phyloP scores from a whole-genome alignment of 2,329 filamentous ascomycete species.

The Trichoderma sp. region DNA sequence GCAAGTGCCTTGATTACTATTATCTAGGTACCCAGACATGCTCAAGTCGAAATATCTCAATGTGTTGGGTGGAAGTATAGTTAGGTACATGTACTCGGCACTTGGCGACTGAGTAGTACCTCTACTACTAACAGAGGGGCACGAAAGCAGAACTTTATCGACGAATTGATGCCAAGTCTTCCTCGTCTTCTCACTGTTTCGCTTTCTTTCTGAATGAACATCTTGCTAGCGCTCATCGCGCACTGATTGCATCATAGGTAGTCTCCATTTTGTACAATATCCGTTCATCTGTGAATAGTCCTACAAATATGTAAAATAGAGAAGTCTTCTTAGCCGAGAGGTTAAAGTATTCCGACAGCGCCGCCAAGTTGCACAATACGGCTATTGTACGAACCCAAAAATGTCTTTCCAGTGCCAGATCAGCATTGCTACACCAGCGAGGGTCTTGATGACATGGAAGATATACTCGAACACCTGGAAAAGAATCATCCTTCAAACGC shows the following conservation, averaged over 20 bases:
- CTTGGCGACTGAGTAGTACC: not conserved
- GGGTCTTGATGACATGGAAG: not conserved
- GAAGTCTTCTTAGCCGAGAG: not conserved
- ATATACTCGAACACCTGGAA: not conserved
- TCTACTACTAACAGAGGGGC: not conserved
- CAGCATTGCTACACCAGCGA: not conserved
- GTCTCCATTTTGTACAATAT: not conserved
- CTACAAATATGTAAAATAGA: not conserved
- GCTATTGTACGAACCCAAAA: not conserved
- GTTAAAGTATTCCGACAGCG: not conserved
- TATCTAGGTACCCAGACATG: not conserved
- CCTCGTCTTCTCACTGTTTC: not conserved
- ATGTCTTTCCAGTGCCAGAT: not conserved
- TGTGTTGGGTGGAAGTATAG: not conserved
- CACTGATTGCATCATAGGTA: not conserved
- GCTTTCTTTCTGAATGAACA: not conserved
- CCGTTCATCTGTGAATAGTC: not conserved
- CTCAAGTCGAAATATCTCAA: not conserved
- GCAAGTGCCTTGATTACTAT: too few relatives aligned
- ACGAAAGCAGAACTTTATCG: not conserved
- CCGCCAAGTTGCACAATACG: not conserved
- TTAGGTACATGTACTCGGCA: not conserved
- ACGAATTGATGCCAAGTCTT: not conserved
- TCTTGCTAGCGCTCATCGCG: not conserved
- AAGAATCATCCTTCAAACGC: not conserved